Conservation (phyloP, 2,329 filamentous ascomycete species). For the Teratosphaeria destructans region DNA sequence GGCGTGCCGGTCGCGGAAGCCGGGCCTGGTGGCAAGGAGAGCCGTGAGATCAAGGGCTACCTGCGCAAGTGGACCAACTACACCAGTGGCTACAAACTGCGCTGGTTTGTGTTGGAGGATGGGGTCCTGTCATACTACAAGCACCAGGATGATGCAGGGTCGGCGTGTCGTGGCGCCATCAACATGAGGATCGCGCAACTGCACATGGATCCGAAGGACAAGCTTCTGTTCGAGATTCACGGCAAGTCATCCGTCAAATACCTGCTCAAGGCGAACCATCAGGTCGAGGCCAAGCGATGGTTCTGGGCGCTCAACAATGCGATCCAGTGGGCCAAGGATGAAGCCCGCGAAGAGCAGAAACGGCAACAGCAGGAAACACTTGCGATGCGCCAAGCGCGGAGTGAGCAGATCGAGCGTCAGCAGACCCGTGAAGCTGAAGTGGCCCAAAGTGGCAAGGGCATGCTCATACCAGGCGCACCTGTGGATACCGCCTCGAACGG, state of each 20-base stretch:
- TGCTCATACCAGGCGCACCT: constrained; percentile 29
- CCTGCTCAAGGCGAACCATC: constrained; percentile 92
- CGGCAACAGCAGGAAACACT: constrained; percentile 66
- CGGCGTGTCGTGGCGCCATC: constrained; percentile 91
- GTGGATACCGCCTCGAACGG: constrained; percentile 41
- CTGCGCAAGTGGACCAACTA: constrained; percentile 99
- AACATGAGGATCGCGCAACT: constrained; percentile 96
- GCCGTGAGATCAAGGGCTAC: constrained; percentile 95
- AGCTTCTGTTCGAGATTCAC: constrained; percentile 94
- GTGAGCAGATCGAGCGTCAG: constrained; percentile 54
- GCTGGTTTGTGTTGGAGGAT: constrained; percentile 97
- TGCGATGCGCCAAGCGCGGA: constrained; percentile 66
- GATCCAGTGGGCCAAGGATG: constrained; percentile 96
- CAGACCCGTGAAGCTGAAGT: constrained; percentile 19
- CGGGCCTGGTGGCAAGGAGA: constrained; percentile 65
- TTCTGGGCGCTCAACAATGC: constrained; percentile 99
- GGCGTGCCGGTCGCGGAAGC: constrained; percentile 31
- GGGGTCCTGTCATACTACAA: constrained; percentile 98
- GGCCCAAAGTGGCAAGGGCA: constrained; percentile 8
- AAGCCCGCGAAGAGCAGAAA: constrained; percentile 79
- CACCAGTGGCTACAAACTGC: constrained; percentile 86
- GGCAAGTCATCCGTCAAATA: constrained; percentile 99
- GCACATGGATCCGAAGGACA: constrained; percentile 94
- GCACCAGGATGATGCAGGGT: constrained; percentile 93
- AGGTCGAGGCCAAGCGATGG: constrained; percentile 97